Evolutionary conservation across 345 rosid species (phyloP), one percentile per base, ranked within the genome.

Genomic region (Laguncularia racemosa): DNA sequence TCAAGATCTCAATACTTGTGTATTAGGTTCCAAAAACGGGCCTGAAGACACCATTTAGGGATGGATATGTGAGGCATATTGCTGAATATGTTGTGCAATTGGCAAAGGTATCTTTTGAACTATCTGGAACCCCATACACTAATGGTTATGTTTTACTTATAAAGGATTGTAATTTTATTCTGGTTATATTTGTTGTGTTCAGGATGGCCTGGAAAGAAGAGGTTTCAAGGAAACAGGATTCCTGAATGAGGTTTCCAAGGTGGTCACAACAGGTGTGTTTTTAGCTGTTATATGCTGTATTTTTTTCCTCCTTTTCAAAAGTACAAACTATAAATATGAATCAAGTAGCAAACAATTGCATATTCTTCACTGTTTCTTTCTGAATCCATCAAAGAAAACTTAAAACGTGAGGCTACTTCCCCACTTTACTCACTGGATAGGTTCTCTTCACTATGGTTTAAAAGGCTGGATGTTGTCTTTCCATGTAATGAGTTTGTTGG

Each of bases 131-230:
- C 55, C 1, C 3, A 23, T 23, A 23, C 0, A 23, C 2, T 28
- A 49, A 46, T 56, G 17, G 18, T 55, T 21, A 33, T 61, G 65
- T 26, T n/a, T n/a, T 44, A 17, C 50, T 33, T 44, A 17, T 11
- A 1, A 23, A 20, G 7, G 33, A 44, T 47, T 51, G 33, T 26
- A 3, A 16, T 46, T 18, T 6, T 19, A 43, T 13, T 4, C 40
- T 10, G 7, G 40, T 33, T 33, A 33, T 4, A 16, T 57, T 38
- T 23, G 56, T 54, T 63, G 56, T 52, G 56, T 73, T 67, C 76
- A 89, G 99, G 97, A 84, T 66, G 97, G 99, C 60, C 68, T 93
- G 70, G 96, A 93, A 76, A 84, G 95, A 26, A 76, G 97, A 75
- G 99, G 99, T 48, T 93, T 61, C 66, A 93, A 93, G 80, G 99